Conservation (phyloP, 2,329 filamentous ascomycete genomes). For the Xylaria digitata region DNA sequence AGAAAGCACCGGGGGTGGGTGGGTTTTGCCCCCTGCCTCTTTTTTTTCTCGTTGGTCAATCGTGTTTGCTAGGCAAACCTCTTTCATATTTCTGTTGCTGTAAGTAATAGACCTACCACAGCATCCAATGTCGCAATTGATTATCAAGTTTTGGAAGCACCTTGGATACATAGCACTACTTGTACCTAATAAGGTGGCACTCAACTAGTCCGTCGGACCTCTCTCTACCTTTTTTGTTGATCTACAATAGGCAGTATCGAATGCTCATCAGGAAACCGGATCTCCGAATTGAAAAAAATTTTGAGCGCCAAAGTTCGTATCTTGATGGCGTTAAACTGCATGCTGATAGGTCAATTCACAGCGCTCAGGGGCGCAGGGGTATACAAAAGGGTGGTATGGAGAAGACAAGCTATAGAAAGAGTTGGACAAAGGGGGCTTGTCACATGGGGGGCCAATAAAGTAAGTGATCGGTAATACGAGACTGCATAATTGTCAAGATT, state of each 20-base stretch:
- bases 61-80: constrained; percentile 26
- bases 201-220: not conserved
- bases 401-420: not conserved
- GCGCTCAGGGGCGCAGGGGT: constrained; percentile 10
- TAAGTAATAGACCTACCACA: not conserved
- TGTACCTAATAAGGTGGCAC: not conserved
- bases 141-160: not conserved
- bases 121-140: not conserved
- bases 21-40: not conserved
- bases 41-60: constrained; percentile 1
- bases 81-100: not conserved
- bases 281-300: not conserved
- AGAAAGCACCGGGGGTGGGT: constrained; percentile 2
- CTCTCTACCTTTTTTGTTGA: not conserved
- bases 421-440: constrained; percentile 13
- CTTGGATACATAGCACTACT: not conserved
- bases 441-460: not conserved
- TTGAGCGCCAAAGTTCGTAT: constrained; percentile 20
- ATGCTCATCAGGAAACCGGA: not conserved
- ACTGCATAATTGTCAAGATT: not conserved
- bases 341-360: constrained; percentile 30
- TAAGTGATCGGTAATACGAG: not conserved
- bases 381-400: not conserved
- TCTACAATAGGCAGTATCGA: not conserved
- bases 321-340: not conserved